Base-by-base conservation (phyloP, 2,329 filamentous ascomycete species). In the Didymellaceae sp. region DNA sequence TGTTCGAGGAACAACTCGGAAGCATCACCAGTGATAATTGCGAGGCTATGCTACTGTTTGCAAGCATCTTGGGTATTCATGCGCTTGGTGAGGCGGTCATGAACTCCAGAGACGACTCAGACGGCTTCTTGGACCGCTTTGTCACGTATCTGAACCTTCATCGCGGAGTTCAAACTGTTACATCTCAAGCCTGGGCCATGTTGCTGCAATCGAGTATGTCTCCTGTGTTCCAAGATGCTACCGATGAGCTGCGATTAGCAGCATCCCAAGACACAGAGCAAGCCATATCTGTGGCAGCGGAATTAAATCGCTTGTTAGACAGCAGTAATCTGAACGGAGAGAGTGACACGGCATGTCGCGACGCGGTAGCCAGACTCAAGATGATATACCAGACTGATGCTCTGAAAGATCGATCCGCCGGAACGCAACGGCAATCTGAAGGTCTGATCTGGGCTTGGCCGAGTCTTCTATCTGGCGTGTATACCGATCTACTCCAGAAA, bases 391-490 rank as follows among this genome's bases (percentile, higher is more conserved):
- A 54, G 31, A 22, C 52, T 9, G 41, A 54, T 9, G 37, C 34
- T 13, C n/a, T 17, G 31, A 13, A 40, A 25, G 22, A 26, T 22
- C 25, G 39, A 31, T 16, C 17, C 38, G 2, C 10, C 21, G 18
- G 25, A 32, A 16, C 33, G 31, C 13, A 50, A 18, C 22, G 34
- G 9, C 17, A 38, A 9, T 17, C 52, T 33, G 14, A 44, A 14
- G 51, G 47, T 18, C 25, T 54, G 35, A 52, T 65, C 22, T 61
- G 55, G 52, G 26, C 49, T 20, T 63, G 57, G 61, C 61, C 62
- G 21, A 47, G 55, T 14, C 45, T 58, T 22, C 28, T 65, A 13
- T 61, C 61, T 4, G 50, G 48, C 20, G 45, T 34, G 7, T 65
- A 57, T 28, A 61, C 59, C 6, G 43, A 56, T 18, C 52, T 59